Evolutionary conservation across 768 basidiomycete species (phyloP).

Genomic region (Termitomyces eurrhizus): DNA sequence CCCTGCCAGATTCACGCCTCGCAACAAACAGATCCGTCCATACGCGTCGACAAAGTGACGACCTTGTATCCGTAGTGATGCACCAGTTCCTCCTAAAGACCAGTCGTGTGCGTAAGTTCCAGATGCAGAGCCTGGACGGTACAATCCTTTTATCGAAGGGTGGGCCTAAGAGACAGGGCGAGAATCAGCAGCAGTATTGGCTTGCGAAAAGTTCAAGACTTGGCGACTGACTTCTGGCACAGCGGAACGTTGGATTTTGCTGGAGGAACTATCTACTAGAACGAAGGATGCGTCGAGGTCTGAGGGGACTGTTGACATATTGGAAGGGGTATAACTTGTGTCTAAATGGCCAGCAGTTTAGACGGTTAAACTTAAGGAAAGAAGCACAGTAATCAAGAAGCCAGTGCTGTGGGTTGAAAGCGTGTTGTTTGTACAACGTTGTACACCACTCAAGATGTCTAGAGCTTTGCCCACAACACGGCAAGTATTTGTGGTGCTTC

Average conservation of each 20-base stretch:
- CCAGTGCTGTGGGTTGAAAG: no score
- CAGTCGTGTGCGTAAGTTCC: constrained; percentile 70
- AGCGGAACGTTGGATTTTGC: background rate
- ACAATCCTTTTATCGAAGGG: constrained; percentile 42
- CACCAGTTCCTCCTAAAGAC: constrained; percentile 54
- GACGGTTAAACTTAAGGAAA: no score
- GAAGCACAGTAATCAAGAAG: no score
- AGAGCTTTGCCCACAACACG: no score
- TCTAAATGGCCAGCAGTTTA: no score
- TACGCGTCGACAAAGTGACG: constrained; percentile 79
- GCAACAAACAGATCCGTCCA: constrained; percentile 74
- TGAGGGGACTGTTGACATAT: constrained; percentile 25
- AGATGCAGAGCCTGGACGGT: constrained; percentile 40
- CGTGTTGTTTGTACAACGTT: no score
- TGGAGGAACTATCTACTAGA: constrained; percentile 31
- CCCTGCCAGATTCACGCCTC: constrained; percentile 87
- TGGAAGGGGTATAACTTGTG: background rate
- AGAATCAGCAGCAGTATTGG: background rate
- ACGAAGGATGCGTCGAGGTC: constrained; percentile 47
- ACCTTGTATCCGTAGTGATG: constrained; percentile 55
- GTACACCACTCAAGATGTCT: no score
- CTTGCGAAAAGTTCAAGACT: background rate
- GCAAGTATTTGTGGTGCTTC: no score
- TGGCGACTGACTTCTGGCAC: constrained; percentile 4
- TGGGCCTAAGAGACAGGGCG: constrained; percentile 25